These are phyloP conservation scores for Podaxis sp. DNA, from an alignment of 768 basidiomycete species.

Conservation along the genomic window DNA sequence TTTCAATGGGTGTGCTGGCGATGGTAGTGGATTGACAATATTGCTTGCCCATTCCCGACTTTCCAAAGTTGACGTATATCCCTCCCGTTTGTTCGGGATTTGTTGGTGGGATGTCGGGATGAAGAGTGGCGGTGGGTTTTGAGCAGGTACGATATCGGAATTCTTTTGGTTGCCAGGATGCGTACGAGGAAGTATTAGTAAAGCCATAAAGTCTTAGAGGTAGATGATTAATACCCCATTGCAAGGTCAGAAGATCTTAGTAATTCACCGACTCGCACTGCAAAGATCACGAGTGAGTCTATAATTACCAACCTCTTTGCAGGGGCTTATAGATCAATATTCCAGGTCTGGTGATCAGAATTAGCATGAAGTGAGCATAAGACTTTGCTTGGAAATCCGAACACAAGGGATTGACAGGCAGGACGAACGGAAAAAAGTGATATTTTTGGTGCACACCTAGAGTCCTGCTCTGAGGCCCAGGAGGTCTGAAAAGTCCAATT, in stretches of 20 bases:
- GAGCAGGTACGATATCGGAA: background rate
- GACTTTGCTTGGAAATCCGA: background rate
- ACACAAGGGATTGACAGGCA: background rate
- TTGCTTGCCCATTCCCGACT: too few relatives aligned
- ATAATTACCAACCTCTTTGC: background rate
- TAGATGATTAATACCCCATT: background rate
- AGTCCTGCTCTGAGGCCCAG: too few relatives aligned
- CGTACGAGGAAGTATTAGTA: background rate
- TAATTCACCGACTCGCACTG: background rate
- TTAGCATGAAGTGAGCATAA: background rate
- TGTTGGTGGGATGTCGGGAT: background rate
- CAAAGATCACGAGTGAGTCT: background rate
- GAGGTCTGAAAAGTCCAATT: too few relatives aligned
- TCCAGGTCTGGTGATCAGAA: background rate
- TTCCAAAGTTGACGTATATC: too few relatives aligned
- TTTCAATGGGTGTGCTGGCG: background rate
- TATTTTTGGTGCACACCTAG: too few relatives aligned
- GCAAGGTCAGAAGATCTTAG: background rate
- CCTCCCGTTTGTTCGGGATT: background rate
- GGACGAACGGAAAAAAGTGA: background rate
- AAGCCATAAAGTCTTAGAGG: background rate
- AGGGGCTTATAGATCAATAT: background rate
- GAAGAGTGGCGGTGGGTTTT: background rate
- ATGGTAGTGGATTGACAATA: background rate
- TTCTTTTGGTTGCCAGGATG: too few relatives aligned